Conservation (phyloP, 2,329 filamentous ascomycete species). For the Fusarium cyanostomum region DNA sequence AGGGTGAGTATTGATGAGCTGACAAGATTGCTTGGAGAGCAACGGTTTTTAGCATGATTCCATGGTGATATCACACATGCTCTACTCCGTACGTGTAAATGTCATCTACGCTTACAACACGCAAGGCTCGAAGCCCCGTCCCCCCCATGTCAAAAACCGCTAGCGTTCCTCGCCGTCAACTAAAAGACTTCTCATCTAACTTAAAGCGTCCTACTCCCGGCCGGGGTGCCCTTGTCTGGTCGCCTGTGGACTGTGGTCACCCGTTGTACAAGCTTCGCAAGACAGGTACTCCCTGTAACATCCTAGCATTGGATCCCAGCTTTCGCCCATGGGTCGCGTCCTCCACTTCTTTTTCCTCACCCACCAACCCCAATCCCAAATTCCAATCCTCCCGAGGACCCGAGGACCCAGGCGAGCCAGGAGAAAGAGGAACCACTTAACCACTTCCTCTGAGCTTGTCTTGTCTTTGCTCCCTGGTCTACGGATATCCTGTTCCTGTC, state of each 20-base stretch:
- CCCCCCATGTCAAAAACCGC: conserved; percentile 20
- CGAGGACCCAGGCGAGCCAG: background rate
- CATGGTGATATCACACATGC: too few species aligned
- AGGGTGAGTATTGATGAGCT: background rate
- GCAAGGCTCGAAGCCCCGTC: background rate
- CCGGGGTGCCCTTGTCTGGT: conserved; percentile 27
- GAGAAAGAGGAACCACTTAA: background rate
- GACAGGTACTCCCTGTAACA: background rate
- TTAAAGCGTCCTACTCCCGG: conserved; percentile 36
- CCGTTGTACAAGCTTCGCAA: conserved; percentile 4
- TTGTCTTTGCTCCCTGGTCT: background rate
- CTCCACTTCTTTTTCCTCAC: conserved; percentile 27
- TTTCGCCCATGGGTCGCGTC: conserved; percentile 12
- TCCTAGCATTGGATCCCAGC: conserved; percentile 9
- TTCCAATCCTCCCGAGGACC: background rate
- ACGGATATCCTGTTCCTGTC: background rate
- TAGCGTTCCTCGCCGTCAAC: conserved; percentile 31
- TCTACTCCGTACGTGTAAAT: too few species aligned
- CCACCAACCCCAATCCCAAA: conserved; percentile 6
- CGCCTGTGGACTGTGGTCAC: conserved; percentile 13
- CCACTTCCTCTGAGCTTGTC: background rate
- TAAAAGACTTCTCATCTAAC: conserved; percentile 27
- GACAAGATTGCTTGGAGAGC: too few species aligned
- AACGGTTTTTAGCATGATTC: too few species aligned
- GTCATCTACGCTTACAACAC: background rate